Conservation (phyloP, 2,329 filamentous ascomycete genomes). For the Amauroascus verrucosus region DNA sequence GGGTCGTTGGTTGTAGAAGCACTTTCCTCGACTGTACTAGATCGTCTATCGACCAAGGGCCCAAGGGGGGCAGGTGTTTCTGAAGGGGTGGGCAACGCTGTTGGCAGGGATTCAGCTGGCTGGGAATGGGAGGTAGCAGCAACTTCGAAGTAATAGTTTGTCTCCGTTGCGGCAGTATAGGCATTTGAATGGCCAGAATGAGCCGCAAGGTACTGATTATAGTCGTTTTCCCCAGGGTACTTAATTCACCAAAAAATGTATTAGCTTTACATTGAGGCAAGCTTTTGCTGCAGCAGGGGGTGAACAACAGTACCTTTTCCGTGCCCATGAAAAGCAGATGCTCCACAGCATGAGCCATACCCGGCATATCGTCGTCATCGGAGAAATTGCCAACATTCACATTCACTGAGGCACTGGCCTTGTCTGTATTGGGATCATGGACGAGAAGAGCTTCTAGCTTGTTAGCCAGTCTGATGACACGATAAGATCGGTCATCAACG, state of each 20-base stretch:
- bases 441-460: constrained; percentile 84
- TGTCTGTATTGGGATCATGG: constrained; percentile 90
- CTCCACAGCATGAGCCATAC: constrained; percentile 92
- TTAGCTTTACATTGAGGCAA: not conserved
- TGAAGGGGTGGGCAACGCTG: constrained; percentile 8
- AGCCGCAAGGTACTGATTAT: constrained; percentile 81
- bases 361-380: constrained; percentile 80
- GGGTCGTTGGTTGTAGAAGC: constrained; percentile 19
- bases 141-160: constrained; percentile 96
- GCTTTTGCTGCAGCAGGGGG: not conserved
- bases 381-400: constrained; percentile 95
- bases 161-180: constrained; percentile 85
- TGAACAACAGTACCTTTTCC: constrained; percentile 56
- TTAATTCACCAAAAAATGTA: constrained; percentile 24
- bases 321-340: constrained; percentile 98
- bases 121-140: constrained; percentile 56
- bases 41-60: constrained; percentile 15
- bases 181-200: constrained; percentile 91
- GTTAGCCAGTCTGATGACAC: constrained; percentile 76
- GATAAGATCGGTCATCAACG: constrained; percentile 76
- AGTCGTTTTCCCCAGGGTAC: constrained; percentile 91
- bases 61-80: constrained; percentile 8
- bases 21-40: constrained; percentile 12
- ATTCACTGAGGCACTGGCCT: constrained; percentile 88
- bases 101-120: constrained; percentile 1